A percentile compares a stretch with the other conserved stretches of the same genome.
Evolutionary conservation across 768 basidiomycete species (phyloP).

Genomic region (Suillus tomentosus): DNA sequence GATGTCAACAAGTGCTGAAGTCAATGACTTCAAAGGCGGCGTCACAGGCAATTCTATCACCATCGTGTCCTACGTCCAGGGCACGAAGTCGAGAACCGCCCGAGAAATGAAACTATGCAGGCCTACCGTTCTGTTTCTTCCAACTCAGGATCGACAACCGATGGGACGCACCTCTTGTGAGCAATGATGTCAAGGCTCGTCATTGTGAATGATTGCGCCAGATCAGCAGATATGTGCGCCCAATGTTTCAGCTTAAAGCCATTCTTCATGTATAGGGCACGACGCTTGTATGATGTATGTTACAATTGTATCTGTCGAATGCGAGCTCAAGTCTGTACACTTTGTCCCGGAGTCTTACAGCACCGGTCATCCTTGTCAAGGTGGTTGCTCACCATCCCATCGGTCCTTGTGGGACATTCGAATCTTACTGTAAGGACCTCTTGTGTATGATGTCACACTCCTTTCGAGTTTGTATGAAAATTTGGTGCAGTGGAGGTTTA

Average conservation of each 20-base stretch:
- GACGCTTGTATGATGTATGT: background rate
- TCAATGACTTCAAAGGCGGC: background rate
- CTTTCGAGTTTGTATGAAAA: background rate
- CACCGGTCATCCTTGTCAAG: too few relatives aligned
- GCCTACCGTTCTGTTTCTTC: too few relatives aligned
- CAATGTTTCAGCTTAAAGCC: background rate
- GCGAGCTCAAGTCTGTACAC: background rate
- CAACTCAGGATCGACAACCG: background rate
- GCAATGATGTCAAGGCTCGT: background rate
- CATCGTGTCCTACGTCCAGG: background rate
- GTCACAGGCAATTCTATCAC: background rate
- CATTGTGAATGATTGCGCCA: background rate
- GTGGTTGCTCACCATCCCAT: background rate
- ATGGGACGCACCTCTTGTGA: background rate
- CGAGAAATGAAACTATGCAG: background rate
- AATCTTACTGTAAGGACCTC: background rate
- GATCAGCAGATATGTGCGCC: background rate
- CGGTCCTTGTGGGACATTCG: background rate
- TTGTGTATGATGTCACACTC: background rate
- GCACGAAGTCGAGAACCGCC: background rate
- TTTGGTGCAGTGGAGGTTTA: background rate
- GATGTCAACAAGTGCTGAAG: background rate
- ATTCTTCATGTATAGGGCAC: background rate
- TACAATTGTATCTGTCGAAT: background rate
- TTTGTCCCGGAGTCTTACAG: background rate